Base-by-base conservation (phyloP, 768 basidiomycete genomes). In the Glaciozyma antarctica region DNA sequence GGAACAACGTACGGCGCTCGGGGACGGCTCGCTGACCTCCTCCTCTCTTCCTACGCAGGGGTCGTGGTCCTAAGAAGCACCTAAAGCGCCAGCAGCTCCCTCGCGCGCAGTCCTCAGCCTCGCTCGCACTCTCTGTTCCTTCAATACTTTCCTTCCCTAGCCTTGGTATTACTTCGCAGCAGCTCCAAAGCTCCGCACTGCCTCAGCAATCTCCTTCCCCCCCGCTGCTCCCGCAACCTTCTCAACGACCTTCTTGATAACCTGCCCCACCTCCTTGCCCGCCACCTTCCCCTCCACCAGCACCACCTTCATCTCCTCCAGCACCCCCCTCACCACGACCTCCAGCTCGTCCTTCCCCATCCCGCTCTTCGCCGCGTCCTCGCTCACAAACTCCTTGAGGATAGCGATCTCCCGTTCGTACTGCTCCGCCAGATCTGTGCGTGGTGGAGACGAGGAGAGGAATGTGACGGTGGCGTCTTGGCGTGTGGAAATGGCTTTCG, bases 61-160 rank as follows among this genome's bases (percentile, higher is more conserved):
- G 56, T 44, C 68, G 68, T 52, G 68, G 68, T 62, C 68, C 68
- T 58, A 66, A 66, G 65, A 70, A 70, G 68, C 68, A 70, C 65
- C 49, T 97, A 82, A 97, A 97, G 84, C 88, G 94, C 76, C 85
- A n/a, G n/a, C n/a, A n/a, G n/a, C 97, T 66, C 85, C 86, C 72
- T 95, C 95, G 67, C 38, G 38, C 38, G 12, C 7, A 41, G 38
- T 41, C 13, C 38, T 12, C 38, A 41, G 38, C 38, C 38, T 41
- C 38, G 38, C 13, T 41, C 38, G 7, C 38, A 2, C 38, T 41
- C 12, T 41, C 12, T 12, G 38, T 41, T 41, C 38, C 38, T 13
- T 41, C 38, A 13, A 41, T 10, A 12, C 38, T 12, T 12, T 41
- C 38, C 32, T 32, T 9, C 32, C 4, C 4, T 9, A 32, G 4